Evolutionary conservation across 2,329 filamentous ascomycete species (phyloP).

Genomic region (Curvularia eragrostidis): DNA sequence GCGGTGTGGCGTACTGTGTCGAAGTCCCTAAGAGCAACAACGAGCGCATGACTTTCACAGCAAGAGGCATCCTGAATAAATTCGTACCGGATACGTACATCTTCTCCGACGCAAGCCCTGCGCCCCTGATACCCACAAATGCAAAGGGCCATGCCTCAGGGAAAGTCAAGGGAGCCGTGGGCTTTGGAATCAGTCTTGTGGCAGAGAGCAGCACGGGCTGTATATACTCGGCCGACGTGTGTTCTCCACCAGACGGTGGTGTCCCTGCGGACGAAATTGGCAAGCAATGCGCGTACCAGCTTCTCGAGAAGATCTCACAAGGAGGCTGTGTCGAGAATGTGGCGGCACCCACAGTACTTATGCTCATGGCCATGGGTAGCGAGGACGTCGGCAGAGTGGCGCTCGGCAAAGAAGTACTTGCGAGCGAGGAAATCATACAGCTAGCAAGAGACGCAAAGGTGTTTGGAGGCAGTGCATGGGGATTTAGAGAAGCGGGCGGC

Average conservation of each 20-base stretch:
- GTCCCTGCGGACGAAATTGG: slow-evolving; percentile 90
- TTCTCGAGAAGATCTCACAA: slow-evolving; percentile 80
- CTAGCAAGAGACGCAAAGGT: slow-evolving; percentile 82
- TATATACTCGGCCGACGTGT: slow-evolving; percentile 85
- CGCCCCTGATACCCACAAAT: slow-evolving; percentile 68
- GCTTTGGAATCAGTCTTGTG: slow-evolving; percentile 88
- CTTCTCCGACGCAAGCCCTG: slow-evolving; percentile 70
- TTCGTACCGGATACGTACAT: slow-evolving; percentile 90
- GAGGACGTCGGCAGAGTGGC: slow-evolving; percentile 91
- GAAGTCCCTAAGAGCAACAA: slow-evolving; percentile 94
- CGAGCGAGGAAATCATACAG: slow-evolving; percentile 78
- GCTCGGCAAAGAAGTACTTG: slow-evolving; percentile 81
- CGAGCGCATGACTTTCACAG: slow-evolving; percentile 90
- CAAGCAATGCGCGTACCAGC: slow-evolving; percentile 83
- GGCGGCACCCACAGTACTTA: slow-evolving; percentile 76
- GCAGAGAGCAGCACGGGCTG: slow-evolving; percentile 90
- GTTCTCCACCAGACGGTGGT: slow-evolving; percentile 76
- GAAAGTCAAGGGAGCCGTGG: slow-evolving; percentile 73
- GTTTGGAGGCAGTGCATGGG: slow-evolving; percentile 94
- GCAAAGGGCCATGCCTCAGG: slow-evolving; percentile 68
- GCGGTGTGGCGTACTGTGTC: slow-evolving; percentile 91
- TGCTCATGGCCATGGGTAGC: slow-evolving; percentile 96
- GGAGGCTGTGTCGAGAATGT: slow-evolving; percentile 81
- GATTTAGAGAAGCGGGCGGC: slow-evolving; percentile 66
- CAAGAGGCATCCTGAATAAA: slow-evolving; percentile 81